Base-by-base conservation (phyloP, 345 rosid species). In the Anacardium occidentale region DNA sequence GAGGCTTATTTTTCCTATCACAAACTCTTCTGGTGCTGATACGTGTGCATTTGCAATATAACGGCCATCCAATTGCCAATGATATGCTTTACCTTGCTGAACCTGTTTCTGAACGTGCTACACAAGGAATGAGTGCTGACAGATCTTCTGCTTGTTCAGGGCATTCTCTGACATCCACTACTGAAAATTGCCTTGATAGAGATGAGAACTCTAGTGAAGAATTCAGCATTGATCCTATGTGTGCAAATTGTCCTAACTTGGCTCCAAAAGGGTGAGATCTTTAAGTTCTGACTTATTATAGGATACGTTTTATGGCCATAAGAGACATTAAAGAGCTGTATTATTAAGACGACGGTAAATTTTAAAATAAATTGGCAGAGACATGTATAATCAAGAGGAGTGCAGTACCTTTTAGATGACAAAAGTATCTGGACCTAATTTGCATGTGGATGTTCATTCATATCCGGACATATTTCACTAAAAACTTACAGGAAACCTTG, bases 11-110 rank as follows among this genome's bases (percentile, higher is more conserved):
- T 71, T 62, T 34, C 61, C 51, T 44, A 70, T 37, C 17, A 12
- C 57, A 70, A 70, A 21, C 3, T 48, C 62, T 18, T 66, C 21
- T 67, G 56, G 50, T 57, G 85, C 74, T 91, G 99, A 95, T 95
- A 76, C 93, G 97, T 44, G 93, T 88, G 68, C 99, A 95, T 85
- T 81, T 95, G 84, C 89, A 92, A 64, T 81, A 80, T 69, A 79
- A 79, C 0, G 98, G 98, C 40, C 89, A 95, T 85, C 97, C 97
- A 45, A 95, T 95, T 80, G 99, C 90, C 53, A 95, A 95, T 75
- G 98, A 92, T 78, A 77, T 77, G 56, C 98, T 92, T 75, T 95
- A 91, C 81, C 90, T 91, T 18, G 79, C 80, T 59, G 83, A 79
- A 59, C 51, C 81, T 37, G 80, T 68, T 42, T 70, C 79, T 65